Evolutionary conservation across 345 rosid genomes (phyloP), one percentile per base, ranked within the genome.

Genomic region (Syzygium aromaticum): DNA sequence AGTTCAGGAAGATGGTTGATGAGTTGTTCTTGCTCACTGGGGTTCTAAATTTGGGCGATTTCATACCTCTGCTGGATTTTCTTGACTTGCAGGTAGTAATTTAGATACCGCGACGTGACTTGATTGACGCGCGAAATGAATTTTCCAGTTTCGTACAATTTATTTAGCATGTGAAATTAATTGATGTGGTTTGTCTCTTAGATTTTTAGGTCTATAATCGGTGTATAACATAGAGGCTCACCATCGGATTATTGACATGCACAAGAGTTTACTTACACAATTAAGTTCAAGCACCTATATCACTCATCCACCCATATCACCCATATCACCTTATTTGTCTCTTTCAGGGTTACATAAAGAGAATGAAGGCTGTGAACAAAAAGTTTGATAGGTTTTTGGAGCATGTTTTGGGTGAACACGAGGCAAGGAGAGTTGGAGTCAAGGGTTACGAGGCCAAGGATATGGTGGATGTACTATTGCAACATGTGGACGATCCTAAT

Each of bases 1-100:
- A 93, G 90, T 92, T 92, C 53, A 91, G 91, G 90, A 90, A 90
- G 84, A 93, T 94, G 93, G 56, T 94, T 1, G 93, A 93, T 19
- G 95, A 94, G 88, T 59, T 92, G 87, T 93, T 94, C 83, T 13
- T 61, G 56, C 87, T 82, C 52, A 30, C 11, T 28, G 91, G 91
- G 28, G 89, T 87, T 30, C 19, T 87, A 1, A 77, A 89, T 28
- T 78, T 87, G 12, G 89, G 91, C 11, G 91, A 89, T 33, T 87
- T 51, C 19, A 77, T 89, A 27, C 91, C 88, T 10, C 64, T 89
- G 85, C 17, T 89, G 25, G 86, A 67, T 21, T 86, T 87, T 49
- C 64, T 86, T 49, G 88, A 88, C 51, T 40, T 88, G 33, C 85
- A 84, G 85, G 85, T 84, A 3, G 14, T 15, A 27, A 1, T n/a